These are phyloP conservation scores for Tricholoma bakamatsutake DNA, from an alignment of 768 basidiomycete species.

Conservation along the genomic window DNA sequence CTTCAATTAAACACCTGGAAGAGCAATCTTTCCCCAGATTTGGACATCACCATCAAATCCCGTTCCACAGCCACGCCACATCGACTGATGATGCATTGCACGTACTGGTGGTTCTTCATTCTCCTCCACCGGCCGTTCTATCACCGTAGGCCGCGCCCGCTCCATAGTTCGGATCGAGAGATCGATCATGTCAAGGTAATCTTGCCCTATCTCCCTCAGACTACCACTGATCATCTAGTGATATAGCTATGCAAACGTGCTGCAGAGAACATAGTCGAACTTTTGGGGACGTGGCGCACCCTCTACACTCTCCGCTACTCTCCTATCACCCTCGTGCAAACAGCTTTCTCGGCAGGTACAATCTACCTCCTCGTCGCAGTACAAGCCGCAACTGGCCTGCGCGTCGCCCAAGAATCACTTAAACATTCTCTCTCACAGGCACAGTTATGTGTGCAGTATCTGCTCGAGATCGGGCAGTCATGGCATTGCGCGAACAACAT, in stretches of 20 bases:
- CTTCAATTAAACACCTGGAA: constrained; percentile 46
- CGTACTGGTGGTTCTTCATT: constrained; percentile 56
- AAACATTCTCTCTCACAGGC: constrained; percentile 37
- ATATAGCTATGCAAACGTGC: constrained; percentile 45
- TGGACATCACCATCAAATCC: constrained; percentile 44
- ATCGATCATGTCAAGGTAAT: constrained; percentile 50
- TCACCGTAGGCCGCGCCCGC: constrained; percentile 33
- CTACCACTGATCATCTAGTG: constrained; percentile 18
- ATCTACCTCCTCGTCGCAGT: constrained; percentile 50
- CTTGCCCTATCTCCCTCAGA: neutral
- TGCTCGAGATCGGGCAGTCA: constrained; percentile 46
- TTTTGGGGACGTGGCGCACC: constrained; percentile 41
- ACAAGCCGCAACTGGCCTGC: constrained; percentile 43
- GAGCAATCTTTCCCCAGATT: constrained; percentile 36
- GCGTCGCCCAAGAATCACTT: constrained; percentile 42
- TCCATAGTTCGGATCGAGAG: constrained; percentile 30
- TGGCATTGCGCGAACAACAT: constrained; percentile 51
- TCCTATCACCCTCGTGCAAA: constrained; percentile 54
- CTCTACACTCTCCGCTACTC: constrained; percentile 52
- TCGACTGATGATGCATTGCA: constrained; percentile 48
- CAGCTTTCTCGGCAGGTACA: constrained; percentile 54
- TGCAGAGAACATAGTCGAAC: constrained; percentile 51
- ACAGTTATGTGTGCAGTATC: constrained; percentile 41
- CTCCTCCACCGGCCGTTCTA: constrained; percentile 56
- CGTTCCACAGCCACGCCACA: constrained; percentile 46